phyloP scores from a whole-genome alignment of 495 filamentous ascomycete genomes.

The Trichoderma asperelloides region DNA sequence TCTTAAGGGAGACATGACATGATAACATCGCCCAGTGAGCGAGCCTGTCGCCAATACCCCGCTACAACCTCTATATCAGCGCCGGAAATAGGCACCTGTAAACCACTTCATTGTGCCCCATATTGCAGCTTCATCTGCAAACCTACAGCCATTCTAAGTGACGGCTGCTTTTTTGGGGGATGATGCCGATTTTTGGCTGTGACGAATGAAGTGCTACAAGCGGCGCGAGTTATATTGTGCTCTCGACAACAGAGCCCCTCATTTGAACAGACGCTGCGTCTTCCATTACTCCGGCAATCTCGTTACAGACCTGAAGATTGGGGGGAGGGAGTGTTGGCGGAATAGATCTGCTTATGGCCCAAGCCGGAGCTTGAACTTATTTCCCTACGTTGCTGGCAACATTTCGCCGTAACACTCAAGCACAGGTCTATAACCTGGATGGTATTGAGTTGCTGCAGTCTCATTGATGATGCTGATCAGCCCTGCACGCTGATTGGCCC shows the following conservation, averaged over 20 bases:
- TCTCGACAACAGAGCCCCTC: neutral
- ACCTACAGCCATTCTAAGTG: neutral
- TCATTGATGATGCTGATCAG: neutral
- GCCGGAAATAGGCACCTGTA: neutral
- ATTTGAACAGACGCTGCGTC: neutral
- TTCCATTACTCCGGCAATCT: neutral
- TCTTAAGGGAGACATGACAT: neutral
- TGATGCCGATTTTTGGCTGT: neutral
- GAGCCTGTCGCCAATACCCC: neutral
- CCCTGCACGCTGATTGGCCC: neutral
- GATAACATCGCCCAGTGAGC: neutral
- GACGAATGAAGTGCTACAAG: neutral
- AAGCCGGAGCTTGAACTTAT: neutral
- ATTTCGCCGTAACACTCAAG: neutral
- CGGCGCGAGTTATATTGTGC: neutral
- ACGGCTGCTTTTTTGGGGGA: neutral
- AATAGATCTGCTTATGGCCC: neutral
- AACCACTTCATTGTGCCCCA: neutral
- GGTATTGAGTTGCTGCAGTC: neutral
- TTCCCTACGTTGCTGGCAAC: neutral
- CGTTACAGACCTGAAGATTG: neutral
- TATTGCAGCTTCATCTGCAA: neutral
- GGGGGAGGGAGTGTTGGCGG: neutral
- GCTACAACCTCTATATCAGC: neutral
- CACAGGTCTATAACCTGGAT: neutral